Base-by-base conservation (phyloP, 2,329 filamentous ascomycete genomes). In the Penicillium fuscoglaucum region DNA sequence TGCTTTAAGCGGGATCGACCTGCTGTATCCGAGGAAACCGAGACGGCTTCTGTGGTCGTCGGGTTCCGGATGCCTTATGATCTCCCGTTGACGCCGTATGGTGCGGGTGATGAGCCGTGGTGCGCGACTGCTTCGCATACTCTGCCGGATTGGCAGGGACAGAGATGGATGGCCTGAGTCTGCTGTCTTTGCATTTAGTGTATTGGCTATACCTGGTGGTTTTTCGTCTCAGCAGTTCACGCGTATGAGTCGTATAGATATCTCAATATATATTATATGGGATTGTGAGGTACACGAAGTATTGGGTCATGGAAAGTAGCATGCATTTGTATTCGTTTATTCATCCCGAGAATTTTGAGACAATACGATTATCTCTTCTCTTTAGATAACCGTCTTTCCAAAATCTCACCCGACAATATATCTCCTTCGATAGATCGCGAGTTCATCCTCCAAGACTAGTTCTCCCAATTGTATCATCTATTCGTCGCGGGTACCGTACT, bases 31-130 rank as follows among this genome's bases (percentile, higher is more conserved):
- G 46, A n/a, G 2, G 45, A 6, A 21, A n/a, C 35, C 2, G 51
- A 47, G 13, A 37, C 50, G 19, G 56, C 52, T 12, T 58, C 65
- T 8, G 68, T 77, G 0, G 63, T 87, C 0, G 81, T 96, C 4
- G 90, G 89, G 0, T 77, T 93, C 29, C 83, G 91, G 17, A 87
- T 96, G 76, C 90, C 92, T n/a, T 96, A 96, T 73, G 87, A 87
- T 73, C 75, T 93, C 7, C 92, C 92, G 0, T 72, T 96, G 29
- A 84, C 84, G 49, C 78, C 78, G 7, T 96, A 96, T 68, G 77
- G 71, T 0, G 62, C 74, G 8, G 72, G 75, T 5, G 90, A 96
- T 68, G 77, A 82, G 47, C 91, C 92, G 1, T 96, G 92, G 93
- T 90, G 89, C 59, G 88, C 88, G 4, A 87, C 84, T 2, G 77